Percentiles rank a stretch among this genome's conserved stretches.
Evolutionary conservation across 352 stramenopile genomes (phyloP).

Genomic region (Phytophthora ramorum): DNA sequence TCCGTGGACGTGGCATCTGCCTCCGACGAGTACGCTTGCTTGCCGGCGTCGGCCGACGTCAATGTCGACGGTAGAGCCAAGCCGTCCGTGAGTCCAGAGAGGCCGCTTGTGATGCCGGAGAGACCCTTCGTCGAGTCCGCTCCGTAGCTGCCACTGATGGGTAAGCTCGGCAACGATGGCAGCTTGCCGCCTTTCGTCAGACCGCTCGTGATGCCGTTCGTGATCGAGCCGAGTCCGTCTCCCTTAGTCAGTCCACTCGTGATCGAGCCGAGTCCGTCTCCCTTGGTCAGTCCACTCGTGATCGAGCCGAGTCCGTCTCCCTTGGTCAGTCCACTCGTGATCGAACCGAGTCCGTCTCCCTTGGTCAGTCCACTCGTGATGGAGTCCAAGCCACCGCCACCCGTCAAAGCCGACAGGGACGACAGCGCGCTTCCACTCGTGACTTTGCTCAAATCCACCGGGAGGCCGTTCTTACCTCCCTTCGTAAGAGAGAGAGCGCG

Average conservation of each 20-base stretch:
- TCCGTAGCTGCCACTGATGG: background rate
- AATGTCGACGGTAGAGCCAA: background rate
- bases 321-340: too few relatives aligned
- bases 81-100: background rate
- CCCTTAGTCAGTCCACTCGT: background rate
- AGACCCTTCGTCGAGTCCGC: background rate
- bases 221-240: background rate
- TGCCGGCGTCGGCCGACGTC: background rate
- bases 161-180: background rate
- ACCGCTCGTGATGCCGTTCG: background rate
- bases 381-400: background rate
- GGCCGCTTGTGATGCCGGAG: too few relatives aligned
- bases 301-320: too few relatives aligned
- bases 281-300: too few relatives aligned
- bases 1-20: too few relatives aligned
- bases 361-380: too few relatives aligned
- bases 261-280: too few relatives aligned
- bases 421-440: background rate
- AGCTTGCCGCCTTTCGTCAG: background rate
- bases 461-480: background rate
- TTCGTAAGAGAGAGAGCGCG: background rate
- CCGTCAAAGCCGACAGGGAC: too few relatives aligned
- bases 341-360: too few relatives aligned
- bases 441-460: background rate
- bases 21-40: background rate